A percentile compares a stretch with the other conserved stretches of the same genome.
Evolutionary conservation across 495 filamentous ascomycete species (phyloP).

Genomic region (Emericellopsis terricola): DNA sequence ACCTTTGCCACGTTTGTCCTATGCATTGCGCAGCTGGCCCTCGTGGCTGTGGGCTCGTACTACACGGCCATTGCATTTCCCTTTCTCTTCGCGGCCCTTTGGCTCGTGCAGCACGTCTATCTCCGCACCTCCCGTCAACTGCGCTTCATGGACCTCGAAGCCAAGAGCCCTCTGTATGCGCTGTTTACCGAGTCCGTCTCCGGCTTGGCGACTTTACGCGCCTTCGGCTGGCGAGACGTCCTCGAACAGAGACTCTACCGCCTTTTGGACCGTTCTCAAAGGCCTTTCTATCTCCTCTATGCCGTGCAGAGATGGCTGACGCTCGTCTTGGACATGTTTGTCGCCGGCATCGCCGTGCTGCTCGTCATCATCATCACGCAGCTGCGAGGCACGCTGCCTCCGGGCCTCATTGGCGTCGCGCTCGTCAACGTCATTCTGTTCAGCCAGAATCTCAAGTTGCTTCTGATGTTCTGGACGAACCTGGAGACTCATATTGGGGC

Average conservation of each 20-base stretch:
- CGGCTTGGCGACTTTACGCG: conserved; percentile 29
- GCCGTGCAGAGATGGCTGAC: conserved; percentile 35
- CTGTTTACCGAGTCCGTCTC: conserved; percentile 28
- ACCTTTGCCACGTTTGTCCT: neutral
- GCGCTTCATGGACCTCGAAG: no score
- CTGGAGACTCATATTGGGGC: conserved; percentile 25
- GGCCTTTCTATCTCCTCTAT: conserved; percentile 31
- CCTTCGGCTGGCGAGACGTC: conserved; percentile 25
- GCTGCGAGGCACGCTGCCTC: conserved; percentile 11
- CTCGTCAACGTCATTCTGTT: conserved; percentile 19
- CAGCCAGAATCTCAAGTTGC: conserved; percentile 13
- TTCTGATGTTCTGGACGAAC: conserved; percentile 19
- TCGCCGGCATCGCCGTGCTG: conserved; percentile 18
- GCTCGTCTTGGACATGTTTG: conserved; percentile 27
- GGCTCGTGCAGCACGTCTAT: conserved; percentile 36
- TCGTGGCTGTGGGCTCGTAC: neutral
- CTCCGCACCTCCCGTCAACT: conserved; percentile 38
- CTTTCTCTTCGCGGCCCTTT: conserved; percentile 13
- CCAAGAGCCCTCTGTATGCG: conserved; percentile 17
- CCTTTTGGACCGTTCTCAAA: conserved; percentile 34
- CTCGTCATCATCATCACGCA: conserved; percentile 22
- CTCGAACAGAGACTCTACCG: conserved; percentile 26
- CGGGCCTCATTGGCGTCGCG: conserved; percentile 19
- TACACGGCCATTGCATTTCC: conserved; percentile 4
- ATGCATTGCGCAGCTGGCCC: conserved; percentile 1